Conservation (phyloP, 768 basidiomycete genomes). For the Boletus speciosus region DNA sequence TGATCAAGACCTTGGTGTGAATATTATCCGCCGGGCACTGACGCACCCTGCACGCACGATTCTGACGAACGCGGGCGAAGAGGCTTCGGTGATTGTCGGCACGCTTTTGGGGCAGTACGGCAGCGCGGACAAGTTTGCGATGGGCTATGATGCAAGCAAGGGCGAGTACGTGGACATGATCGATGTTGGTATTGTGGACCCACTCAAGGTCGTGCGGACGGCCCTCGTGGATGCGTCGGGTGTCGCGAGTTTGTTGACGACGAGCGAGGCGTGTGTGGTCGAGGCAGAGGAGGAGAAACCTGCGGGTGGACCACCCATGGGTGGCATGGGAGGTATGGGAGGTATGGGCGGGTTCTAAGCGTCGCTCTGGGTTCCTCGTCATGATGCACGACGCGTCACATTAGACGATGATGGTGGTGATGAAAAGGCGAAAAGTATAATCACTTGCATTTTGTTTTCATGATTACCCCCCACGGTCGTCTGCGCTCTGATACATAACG, state of each 20-base stretch:
- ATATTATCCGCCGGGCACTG: conserved; percentile 86
- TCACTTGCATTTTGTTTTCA: conserved; percentile 6
- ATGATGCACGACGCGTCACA: neutral
- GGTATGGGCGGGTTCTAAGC: conserved; percentile 51
- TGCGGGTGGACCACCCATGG: conserved; percentile 53
- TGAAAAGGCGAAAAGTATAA: conserved; percentile 4
- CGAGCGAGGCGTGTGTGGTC: conserved; percentile 89
- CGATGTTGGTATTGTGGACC: conserved; percentile 90
- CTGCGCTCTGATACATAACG: neutral
- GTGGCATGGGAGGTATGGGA: conserved; percentile 46
- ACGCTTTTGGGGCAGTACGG: conserved; percentile 71
- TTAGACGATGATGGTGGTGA: neutral
- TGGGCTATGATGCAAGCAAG: conserved; percentile 89
- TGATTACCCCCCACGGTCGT: too few species aligned
- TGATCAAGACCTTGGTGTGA: conserved; percentile 94
- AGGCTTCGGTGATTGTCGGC: conserved; percentile 90
- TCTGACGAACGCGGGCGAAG: conserved; percentile 91
- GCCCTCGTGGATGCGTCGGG: conserved; percentile 90
- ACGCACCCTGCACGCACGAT: conserved; percentile 84
- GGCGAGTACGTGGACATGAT: conserved; percentile 97
- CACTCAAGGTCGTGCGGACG: conserved; percentile 91
- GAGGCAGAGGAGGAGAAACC: conserved; percentile 83
- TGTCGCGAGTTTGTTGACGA: conserved; percentile 91
- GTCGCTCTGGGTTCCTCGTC: too few species aligned
- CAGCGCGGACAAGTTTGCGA: conserved; percentile 69